These are phyloP conservation scores for Trichoderma polysporum DNA, from an alignment of 2,329 filamentous ascomycete genomes.

Conservation along the genomic window DNA sequence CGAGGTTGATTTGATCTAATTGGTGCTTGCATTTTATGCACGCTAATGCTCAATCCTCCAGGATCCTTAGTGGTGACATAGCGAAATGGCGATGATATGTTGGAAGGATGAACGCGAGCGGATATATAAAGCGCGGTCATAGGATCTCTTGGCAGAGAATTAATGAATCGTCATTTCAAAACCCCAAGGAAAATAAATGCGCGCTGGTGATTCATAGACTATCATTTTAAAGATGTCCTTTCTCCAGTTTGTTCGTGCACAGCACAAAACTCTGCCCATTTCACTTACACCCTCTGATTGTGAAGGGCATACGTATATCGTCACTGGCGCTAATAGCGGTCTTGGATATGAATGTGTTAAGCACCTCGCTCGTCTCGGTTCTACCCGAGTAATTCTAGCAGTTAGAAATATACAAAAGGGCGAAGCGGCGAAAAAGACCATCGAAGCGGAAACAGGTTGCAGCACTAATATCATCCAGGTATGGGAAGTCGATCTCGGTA, in stretches of 20 bases:
- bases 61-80: not conserved
- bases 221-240: not conserved
- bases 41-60: not conserved
- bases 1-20: not conserved
- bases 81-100: not conserved
- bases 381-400: slow-evolving; percentile 45
- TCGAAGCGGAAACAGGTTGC: slow-evolving; percentile 32
- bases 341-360: slow-evolving; percentile 44
- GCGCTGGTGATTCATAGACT: not conserved
- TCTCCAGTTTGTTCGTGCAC: not conserved
- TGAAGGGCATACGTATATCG: slow-evolving; percentile 27
- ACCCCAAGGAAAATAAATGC: not conserved
- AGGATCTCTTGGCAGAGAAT: not conserved
- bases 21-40: not conserved
- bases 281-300: not conserved
- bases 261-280: not conserved
- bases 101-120: not conserved
- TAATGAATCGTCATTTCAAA: not conserved
- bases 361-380: slow-evolving; percentile 41
- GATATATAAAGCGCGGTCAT: not conserved
- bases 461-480: slow-evolving; percentile 36
- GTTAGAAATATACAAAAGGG: slow-evolving; percentile 37
- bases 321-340: slow-evolving; percentile 44
- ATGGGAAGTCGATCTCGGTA: slow-evolving; percentile 46
- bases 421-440: slow-evolving; percentile 40